These are phyloP conservation scores for Gynostemma pentaphyllum DNA, from an alignment of 306 rosid species.

Conservation along the genomic window DNA sequence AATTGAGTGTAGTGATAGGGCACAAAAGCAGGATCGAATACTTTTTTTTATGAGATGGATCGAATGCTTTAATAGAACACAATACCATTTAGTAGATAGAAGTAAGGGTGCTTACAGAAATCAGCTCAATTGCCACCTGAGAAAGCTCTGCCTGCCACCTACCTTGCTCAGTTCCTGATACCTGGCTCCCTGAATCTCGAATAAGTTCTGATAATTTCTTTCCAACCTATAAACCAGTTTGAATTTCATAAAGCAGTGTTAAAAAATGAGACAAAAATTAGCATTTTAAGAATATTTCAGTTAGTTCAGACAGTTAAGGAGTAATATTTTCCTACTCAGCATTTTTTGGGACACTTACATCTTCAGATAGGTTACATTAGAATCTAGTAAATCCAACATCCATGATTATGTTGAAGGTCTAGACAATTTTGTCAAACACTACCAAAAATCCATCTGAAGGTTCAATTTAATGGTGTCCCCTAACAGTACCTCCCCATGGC, in stretches of 20 bases:
- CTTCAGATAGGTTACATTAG: background rate
- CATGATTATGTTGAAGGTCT: background rate
- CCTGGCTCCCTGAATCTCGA: constrained; percentile 83
- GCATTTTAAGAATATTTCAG: background rate
- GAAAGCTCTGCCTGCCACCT: constrained; percentile 99
- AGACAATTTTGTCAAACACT: background rate
- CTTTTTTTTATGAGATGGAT: too few species aligned
- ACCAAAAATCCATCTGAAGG: background rate
- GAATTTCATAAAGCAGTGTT: background rate
- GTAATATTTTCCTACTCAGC: too few species aligned
- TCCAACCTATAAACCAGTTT: constrained; percentile 54
- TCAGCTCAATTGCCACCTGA: constrained; percentile 94
- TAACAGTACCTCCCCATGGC: too few species aligned
- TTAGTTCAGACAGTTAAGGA: too few species aligned
- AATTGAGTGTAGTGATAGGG: background rate
- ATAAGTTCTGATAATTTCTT: constrained; percentile 87
- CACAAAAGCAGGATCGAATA: constrained; percentile 3
- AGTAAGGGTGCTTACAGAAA: constrained; percentile 49
- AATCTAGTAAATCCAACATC: background rate
- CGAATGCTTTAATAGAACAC: background rate
- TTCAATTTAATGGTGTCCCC: background rate
- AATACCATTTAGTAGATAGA: background rate
- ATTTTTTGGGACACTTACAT: background rate
- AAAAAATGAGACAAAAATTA: background rate
- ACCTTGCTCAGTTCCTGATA: constrained; percentile 74